These are phyloP conservation scores for Stemphylium vesicarium DNA, from an alignment of 2,329 filamentous ascomycete genomes.

Conservation along the genomic window DNA sequence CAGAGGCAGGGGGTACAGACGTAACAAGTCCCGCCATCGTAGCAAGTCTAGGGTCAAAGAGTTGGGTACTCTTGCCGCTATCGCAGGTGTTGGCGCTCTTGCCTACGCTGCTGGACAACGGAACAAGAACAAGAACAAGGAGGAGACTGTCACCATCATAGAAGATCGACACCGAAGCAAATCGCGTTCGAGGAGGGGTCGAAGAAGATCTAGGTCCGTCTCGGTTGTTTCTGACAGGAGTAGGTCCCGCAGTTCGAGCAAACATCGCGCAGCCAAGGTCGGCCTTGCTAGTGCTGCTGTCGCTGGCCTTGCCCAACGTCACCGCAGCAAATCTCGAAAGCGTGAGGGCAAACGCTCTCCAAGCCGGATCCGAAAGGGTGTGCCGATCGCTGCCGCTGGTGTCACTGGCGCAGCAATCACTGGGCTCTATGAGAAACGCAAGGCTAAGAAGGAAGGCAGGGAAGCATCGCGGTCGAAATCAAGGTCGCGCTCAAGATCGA, in stretches of 20 bases:
- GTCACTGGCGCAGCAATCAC: slow-evolving; percentile 66
- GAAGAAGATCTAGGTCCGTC: slow-evolving; percentile 43
- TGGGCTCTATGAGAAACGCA: slow-evolving; percentile 67
- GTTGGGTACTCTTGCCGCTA: slow-evolving; percentile 64
- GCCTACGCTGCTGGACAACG: slow-evolving; percentile 60
- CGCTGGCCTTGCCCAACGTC: slow-evolving; percentile 65
- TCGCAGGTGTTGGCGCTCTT: slow-evolving; percentile 66
- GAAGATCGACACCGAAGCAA: slow-evolving; percentile 47
- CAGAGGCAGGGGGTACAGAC: slow-evolving; percentile 31
- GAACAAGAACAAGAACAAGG: slow-evolving; percentile 54
- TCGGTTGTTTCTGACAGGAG: slow-evolving; percentile 34
- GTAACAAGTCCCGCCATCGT: slow-evolving; percentile 39
- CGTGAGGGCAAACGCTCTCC: slow-evolving; percentile 60
- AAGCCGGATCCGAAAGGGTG: slow-evolving; percentile 62
- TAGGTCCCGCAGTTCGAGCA: slow-evolving; percentile 53
- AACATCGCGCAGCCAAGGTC: slow-evolving; percentile 63
- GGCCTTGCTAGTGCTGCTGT: slow-evolving; percentile 68
- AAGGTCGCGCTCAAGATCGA: slow-evolving; percentile 53
- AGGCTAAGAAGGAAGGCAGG: slow-evolving; percentile 64
- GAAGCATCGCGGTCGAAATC: slow-evolving; percentile 51
- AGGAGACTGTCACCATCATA: slow-evolving; percentile 47
- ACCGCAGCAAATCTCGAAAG: slow-evolving; percentile 64
- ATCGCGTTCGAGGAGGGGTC: slow-evolving; percentile 51
- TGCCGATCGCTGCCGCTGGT: slow-evolving; percentile 67
- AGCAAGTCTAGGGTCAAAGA: slow-evolving; percentile 56